phyloP scores from a whole-genome alignment of 23 red algal species.

The Gracilariopsis chorda region DNA sequence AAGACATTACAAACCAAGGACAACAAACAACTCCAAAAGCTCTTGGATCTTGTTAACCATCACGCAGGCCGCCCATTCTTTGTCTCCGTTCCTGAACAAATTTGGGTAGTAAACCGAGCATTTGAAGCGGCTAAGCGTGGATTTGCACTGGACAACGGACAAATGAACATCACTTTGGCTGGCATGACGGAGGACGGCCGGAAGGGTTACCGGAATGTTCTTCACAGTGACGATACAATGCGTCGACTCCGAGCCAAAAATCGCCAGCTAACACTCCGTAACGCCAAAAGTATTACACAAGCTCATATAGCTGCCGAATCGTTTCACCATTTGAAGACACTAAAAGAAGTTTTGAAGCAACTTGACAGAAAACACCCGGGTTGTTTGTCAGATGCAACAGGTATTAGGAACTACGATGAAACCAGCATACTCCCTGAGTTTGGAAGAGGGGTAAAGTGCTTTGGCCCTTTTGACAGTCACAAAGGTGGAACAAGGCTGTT shows the following conservation, averaged over 20 bases:
- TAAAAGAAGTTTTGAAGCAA: background rate
- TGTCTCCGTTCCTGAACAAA: background rate
- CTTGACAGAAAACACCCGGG: background rate
- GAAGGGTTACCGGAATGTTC: background rate
- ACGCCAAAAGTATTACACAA: background rate
- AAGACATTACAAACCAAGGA: background rate
- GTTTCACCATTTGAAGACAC: background rate
- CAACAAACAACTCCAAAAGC: background rate
- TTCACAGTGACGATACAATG: background rate
- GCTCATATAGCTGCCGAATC: background rate
- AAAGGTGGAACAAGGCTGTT: background rate
- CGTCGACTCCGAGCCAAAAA: background rate
- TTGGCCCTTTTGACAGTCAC: background rate
- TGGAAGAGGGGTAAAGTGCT: background rate
- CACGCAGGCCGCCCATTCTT: background rate
- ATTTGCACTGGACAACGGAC: background rate
- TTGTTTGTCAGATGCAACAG: background rate
- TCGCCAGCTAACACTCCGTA: background rate
- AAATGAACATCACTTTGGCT: background rate
- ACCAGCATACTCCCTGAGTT: background rate
- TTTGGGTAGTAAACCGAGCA: background rate
- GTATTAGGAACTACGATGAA: conserved; percentile 15
- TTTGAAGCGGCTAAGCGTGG: background rate
- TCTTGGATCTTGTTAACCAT: background rate
- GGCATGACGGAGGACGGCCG: background rate